Conservation (phyloP, 352 stramenopile species). For the Globisporangium megalacanthum region DNA sequence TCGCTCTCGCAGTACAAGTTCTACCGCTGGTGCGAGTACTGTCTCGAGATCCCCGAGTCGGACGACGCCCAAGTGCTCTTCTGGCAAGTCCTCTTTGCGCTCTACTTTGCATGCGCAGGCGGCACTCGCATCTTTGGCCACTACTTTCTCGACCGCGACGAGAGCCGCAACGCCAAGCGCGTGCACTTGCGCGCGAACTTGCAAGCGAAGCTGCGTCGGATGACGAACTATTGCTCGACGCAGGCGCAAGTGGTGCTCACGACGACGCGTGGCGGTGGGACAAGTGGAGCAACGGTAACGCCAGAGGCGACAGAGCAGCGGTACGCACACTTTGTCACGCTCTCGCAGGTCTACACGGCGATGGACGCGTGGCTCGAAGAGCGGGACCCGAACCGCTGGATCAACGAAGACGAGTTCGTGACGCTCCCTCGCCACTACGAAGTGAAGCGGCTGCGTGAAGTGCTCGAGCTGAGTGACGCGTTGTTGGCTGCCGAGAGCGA, state of each 20-base stretch:
- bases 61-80: conserved; percentile 52
- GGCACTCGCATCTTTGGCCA: conserved; percentile 52
- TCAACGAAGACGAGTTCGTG: conserved; percentile 65
- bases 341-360: conserved; percentile 69
- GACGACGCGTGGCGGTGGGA: conserved; percentile 15
- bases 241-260: conserved; percentile 61
- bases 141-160: conserved; percentile 49
- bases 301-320: conserved; percentile 38
- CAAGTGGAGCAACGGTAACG: not conserved
- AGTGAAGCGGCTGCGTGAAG: conserved; percentile 55
- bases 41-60: conserved; percentile 43
- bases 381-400: conserved; percentile 69
- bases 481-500: conserved; percentile 36
- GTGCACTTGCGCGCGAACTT: conserved; percentile 45
- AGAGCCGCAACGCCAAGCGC: conserved; percentile 25
- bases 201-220: conserved; percentile 44
- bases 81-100: conserved; percentile 67
- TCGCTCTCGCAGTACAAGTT: conserved; percentile 61
- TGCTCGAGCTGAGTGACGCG: conserved; percentile 59
- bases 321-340: conserved; percentile 45
- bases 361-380: conserved; percentile 88
- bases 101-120: conserved; percentile 58
- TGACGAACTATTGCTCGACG: conserved; percentile 59
- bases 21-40: conserved; percentile 66
- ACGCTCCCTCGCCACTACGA: conserved; percentile 75